phyloP scores from a whole-genome alignment of 2,329 filamentous ascomycete species.

The Falciphora oryzae region DNA sequence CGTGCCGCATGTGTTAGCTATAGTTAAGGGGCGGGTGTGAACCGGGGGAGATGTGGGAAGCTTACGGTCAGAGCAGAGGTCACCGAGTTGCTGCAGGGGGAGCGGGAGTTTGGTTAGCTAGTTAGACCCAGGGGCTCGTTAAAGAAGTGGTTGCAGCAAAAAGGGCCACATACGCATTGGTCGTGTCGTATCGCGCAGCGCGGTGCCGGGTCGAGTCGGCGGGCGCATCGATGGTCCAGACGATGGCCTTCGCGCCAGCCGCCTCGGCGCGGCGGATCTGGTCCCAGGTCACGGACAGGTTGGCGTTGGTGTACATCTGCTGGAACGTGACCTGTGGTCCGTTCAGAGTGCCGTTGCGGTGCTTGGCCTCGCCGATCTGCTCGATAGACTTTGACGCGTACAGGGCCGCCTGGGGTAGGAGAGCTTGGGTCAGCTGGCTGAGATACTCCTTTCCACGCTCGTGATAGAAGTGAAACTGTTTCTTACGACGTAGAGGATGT shows the following conservation, averaged over 20 bases:
- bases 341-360: conserved; percentile 17
- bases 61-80: conserved; percentile 10
- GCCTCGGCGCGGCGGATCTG: conserved; percentile 26
- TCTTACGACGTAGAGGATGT: conserved; percentile 37
- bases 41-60: too few species aligned
- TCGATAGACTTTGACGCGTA: conserved; percentile 30
- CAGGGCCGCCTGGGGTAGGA: conserved; percentile 16
- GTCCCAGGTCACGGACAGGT: conserved; percentile 28
- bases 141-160: not conserved
- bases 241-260: conserved; percentile 30
- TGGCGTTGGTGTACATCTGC: conserved; percentile 28
- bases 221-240: conserved; percentile 31
- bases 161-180: conserved; percentile 7
- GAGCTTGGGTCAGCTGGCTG: not conserved
- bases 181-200: conserved; percentile 19
- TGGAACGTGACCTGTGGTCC: conserved; percentile 27
- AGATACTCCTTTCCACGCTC: not conserved
- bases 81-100: conserved; percentile 13
- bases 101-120: not conserved
- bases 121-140: not conserved
- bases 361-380: conserved; percentile 25
- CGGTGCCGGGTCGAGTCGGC: conserved; percentile 18
- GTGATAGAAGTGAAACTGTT: not conserved
- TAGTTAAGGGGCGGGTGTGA: not conserved
- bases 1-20: not conserved